A percentile compares a stretch with the other conserved stretches of the same genome.
These are phyloP conservation scores for Hymenoscyphus infarciens DNA, from an alignment of 2,329 filamentous ascomycete genomes.

Conservation along the genomic window DNA sequence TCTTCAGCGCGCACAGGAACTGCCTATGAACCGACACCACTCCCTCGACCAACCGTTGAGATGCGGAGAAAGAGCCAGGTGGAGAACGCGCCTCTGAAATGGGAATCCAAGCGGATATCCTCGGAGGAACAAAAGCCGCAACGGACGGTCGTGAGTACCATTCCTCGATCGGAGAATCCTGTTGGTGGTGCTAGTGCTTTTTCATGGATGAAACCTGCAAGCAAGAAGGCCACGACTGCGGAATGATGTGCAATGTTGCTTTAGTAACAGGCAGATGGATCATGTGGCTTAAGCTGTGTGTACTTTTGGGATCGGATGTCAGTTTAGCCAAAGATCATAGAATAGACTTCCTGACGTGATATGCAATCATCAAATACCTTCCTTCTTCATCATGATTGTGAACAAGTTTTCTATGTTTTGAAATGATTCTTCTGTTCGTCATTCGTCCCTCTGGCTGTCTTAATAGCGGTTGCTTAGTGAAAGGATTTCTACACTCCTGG, in stretches of 20 bases:
- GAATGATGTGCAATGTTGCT: constrained; percentile 10
- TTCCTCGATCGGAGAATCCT: constrained; percentile 68
- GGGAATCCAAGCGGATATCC: constrained; percentile 51
- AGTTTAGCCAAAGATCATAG: no score
- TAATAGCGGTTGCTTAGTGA: no score
- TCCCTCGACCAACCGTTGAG: constrained; percentile 44
- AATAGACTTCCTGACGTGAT: no score
- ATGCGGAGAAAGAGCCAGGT: constrained; percentile 53
- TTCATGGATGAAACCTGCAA: constrained; percentile 75
- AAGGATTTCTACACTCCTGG: no score
- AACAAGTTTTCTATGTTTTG: no score
- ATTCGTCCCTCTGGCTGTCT: no score
- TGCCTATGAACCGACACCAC: constrained; percentile 48
- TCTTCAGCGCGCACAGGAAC: constrained; percentile 48
- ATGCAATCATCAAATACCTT: no score
- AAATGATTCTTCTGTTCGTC: no score
- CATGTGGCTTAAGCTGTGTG: background rate
- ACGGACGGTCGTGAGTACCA: constrained; percentile 20
- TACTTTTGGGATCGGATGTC: no score
- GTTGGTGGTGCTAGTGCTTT: constrained; percentile 92
- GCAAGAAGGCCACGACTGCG: constrained; percentile 35
- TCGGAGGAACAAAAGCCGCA: constrained; percentile 35
- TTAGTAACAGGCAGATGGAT: background rate
- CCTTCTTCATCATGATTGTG: no score
- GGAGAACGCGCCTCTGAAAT: constrained; percentile 37